Percentiles rank a stretch among this genome's conserved stretches.
Evolutionary conservation across 768 basidiomycete genomes (phyloP).

Genomic region (Suillus variegatus): DNA sequence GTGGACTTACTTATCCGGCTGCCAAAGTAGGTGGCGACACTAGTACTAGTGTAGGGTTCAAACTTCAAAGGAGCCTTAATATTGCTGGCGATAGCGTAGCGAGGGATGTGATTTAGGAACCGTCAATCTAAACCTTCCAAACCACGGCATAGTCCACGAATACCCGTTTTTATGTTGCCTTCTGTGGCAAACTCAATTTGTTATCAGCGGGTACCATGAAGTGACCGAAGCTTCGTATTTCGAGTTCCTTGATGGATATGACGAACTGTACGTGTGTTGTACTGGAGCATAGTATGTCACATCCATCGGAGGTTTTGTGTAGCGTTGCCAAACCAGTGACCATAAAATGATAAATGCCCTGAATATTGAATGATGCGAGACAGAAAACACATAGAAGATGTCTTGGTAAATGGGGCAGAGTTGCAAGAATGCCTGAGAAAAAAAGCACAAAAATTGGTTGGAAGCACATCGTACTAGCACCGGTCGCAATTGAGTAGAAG

Average conservation of each 20-base stretch:
- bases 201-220: neutral
- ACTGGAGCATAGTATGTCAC: neutral
- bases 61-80: neutral
- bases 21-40: neutral
- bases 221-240: constrained; percentile 2
- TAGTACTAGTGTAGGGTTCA: neutral
- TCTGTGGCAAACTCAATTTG: constrained; percentile 4
- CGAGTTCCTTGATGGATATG: neutral
- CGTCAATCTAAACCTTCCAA: neutral
- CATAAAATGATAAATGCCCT: constrained; percentile 4
- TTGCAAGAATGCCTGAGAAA: constrained; percentile 12
- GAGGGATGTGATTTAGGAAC: constrained; percentile 1
- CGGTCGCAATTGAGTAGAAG: constrained; percentile 1
- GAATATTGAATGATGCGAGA: constrained; percentile 4
- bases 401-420: constrained; percentile 21
- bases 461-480: constrained; percentile 6
- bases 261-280: constrained; percentile 1
- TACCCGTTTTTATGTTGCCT: neutral
- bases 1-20: constrained; percentile 1
- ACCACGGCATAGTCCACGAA: neutral
- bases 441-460: constrained; percentile 4
- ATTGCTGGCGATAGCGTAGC: neutral
- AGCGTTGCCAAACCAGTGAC: neutral
- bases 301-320: neutral
- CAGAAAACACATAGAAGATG: constrained; percentile 14